Evolutionary conservation across 1,139 yeast species (phyloP).

Genomic region (Sugiyamaella neomexicana): DNA sequence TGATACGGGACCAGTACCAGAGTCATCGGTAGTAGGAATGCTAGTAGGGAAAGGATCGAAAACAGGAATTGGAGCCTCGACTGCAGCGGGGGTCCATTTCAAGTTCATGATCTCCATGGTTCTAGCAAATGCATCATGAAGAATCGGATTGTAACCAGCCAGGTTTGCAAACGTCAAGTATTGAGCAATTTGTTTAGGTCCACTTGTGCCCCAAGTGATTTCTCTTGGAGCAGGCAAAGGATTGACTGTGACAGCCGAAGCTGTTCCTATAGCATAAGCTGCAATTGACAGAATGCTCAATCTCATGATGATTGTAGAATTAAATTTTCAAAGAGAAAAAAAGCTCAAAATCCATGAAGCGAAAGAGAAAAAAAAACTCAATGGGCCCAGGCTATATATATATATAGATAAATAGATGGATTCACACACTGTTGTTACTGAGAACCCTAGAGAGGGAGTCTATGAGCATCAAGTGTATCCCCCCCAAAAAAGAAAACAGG

Average conservation of each 20-base stretch:
- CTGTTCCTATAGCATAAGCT: conserved; percentile 6
- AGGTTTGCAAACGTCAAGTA: conserved; percentile 18
- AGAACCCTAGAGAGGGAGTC: too few relatives aligned
- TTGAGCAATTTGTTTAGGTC: conserved; percentile 26
- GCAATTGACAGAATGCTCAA: conserved; percentile 5
- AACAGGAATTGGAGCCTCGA: conserved; percentile 28
- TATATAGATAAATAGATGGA: background rate
- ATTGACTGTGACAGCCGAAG: conserved; percentile 28
- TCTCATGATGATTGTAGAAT: conserved; percentile 4
- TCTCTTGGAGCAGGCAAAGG: conserved; percentile 33
- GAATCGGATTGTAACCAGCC: conserved; percentile 22
- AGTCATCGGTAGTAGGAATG: conserved; percentile 17
- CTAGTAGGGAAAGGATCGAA: conserved; percentile 31
- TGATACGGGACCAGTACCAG: conserved; percentile 14
- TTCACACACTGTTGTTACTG: too few relatives aligned
- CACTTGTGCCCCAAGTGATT: conserved; percentile 31
- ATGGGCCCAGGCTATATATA: background rate
- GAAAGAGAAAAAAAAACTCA: background rate
- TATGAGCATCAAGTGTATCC: too few relatives aligned
- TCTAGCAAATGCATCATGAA: conserved; percentile 27
- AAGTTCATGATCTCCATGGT: conserved; percentile 24
- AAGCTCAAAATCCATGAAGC: background rate
- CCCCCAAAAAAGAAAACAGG: too few relatives aligned
- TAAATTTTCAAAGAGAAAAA: too few relatives aligned
- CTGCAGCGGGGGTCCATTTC: conserved; percentile 31